phyloP scores from a whole-genome alignment of 2,329 filamentous ascomycete genomes.

The Alternaria incomplexa region DNA sequence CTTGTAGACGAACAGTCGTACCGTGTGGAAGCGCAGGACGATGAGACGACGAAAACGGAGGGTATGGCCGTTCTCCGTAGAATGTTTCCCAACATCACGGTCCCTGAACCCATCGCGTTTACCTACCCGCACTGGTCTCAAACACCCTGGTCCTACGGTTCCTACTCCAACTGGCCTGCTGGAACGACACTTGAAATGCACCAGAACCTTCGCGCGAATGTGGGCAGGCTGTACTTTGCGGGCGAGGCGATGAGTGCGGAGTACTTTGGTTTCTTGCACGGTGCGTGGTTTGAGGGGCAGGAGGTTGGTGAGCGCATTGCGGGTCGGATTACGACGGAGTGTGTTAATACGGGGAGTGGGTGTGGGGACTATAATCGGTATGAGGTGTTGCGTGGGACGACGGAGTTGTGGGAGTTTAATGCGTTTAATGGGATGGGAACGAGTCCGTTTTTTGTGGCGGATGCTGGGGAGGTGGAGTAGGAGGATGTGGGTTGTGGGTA shows the following conservation, averaged over 20 bases:
- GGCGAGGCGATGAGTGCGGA: conserved; percentile 68
- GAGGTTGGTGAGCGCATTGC: conserved; percentile 43
- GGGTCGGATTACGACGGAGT: conserved; percentile 31
- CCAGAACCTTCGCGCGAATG: conserved; percentile 71
- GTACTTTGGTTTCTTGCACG: conserved; percentile 70
- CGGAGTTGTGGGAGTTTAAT: conserved; percentile 33
- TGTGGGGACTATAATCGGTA: conserved; percentile 39
- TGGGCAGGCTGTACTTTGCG: conserved; percentile 67
- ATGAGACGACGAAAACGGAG: conserved; percentile 63
- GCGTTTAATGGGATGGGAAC: conserved; percentile 39
- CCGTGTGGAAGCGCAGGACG: conserved; percentile 64
- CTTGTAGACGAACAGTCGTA: conserved; percentile 64
- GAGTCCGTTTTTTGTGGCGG: conserved; percentile 32
- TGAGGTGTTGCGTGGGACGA: conserved; percentile 41
- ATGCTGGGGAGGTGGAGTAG: neutral
- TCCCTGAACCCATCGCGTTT: conserved; percentile 67
- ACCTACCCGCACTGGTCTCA: conserved; percentile 66
- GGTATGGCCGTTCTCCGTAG: conserved; percentile 62
- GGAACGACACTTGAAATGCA: conserved; percentile 69
- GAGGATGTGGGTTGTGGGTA: neutral
- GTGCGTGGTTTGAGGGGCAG: conserved; percentile 45
- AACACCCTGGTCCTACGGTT: conserved; percentile 62
- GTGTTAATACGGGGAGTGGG: conserved; percentile 28
- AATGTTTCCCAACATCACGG: conserved; percentile 65
- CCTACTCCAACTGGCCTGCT: conserved; percentile 72